Evolutionary conservation across 176 grass and related monocot genomes (phyloP).

Genomic region (Raddia distichophylla): DNA sequence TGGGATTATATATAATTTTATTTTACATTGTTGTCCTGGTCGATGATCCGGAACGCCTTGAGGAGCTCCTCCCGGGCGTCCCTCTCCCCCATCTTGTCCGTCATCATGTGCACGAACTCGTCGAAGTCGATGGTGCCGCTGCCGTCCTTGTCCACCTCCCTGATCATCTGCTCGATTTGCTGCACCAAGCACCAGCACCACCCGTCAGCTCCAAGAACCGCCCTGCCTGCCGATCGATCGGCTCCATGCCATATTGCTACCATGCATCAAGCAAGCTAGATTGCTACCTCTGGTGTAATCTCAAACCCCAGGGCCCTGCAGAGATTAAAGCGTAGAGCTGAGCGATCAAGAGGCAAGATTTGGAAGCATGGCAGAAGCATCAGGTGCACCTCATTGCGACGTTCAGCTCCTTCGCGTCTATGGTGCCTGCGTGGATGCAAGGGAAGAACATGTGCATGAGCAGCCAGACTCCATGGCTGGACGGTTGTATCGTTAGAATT

Average conservation of each 20-base stretch:
- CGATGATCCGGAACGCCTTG: conserved; percentile 79
- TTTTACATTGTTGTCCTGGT: conserved; percentile 74
- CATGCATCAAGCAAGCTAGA: not conserved
- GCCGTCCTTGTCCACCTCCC: conserved; percentile 80
- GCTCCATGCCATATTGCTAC: not conserved
- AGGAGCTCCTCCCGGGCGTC: conserved; percentile 65
- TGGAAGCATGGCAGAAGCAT: not conserved
- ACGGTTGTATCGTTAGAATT: not conserved
- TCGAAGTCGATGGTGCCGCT: conserved; percentile 88
- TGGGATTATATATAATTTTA: no score
- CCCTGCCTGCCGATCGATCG: no score
- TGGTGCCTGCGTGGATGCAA: conserved; percentile 52
- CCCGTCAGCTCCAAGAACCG: not conserved
- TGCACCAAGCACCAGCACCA: conserved; percentile 22
- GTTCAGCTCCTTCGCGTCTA: conserved; percentile 72
- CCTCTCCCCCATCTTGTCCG: conserved; percentile 81
- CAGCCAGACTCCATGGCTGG: not conserved
- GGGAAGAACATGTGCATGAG: not conserved
- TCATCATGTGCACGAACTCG: conserved; percentile 90
- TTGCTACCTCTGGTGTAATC: conserved; percentile 69
- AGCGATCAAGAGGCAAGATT: no score
- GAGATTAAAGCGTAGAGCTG: not conserved
- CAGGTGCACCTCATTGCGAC: conserved; percentile 70
- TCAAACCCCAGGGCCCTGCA: conserved; percentile 87
- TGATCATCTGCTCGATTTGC: conserved; percentile 83